Evolutionary conservation across 371 early-diverging fungal species (phyloP), one percentile per base, ranked within the genome.

Genomic region (Phascolomyces articulosus): DNA sequence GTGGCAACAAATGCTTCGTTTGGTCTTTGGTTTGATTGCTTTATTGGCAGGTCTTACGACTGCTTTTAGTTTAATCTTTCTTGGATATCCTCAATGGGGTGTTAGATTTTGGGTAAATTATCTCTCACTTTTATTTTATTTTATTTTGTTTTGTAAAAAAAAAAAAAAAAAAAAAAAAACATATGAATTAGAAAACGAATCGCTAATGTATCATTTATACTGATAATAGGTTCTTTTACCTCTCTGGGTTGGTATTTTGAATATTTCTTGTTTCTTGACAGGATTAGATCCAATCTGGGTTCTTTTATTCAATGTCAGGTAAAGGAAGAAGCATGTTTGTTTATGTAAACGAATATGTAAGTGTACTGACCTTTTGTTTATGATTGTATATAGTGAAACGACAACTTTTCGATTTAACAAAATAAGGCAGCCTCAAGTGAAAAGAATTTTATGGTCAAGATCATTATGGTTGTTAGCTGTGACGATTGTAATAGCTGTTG

Each of bases 91-190:
- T 53, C 84, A 79, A 48, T 80, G 83, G 68, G 77, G 80, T 8
- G 24, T 67, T 34, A 78, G 89, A 8, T 79, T 81, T 21, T 85
- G 84, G 84, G 87, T 87, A 84, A 24, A n/a, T n/a, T n/a, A n/a
- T n/a, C n/a, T n/a, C n/a, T n/a, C n/a, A n/a, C n/a, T n/a, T n/a
- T n/a, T n/a, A n/a, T n/a, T n/a, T n/a, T n/a, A n/a, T n/a, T n/a
- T n/a, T n/a, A n/a, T n/a, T n/a, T n/a, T n/a, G n/a, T n/a, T n/a
- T n/a, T n/a, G 44, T n/a, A 44, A 16, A 18, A 16, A 44, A 18
- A 44, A 44, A 44, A 4, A 18, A 13, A 44, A 44, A 18, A 18
- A 44, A 44, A 44, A 8, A 41, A 9, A n/a, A 13, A 44, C 16
- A 44, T 44, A 44, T n/a, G 0, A 13, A 44, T 44, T 44, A 13